phyloP scores from a whole-genome alignment of 1,284 basidiomycete genomes.

The Farysia itapuensis region DNA sequence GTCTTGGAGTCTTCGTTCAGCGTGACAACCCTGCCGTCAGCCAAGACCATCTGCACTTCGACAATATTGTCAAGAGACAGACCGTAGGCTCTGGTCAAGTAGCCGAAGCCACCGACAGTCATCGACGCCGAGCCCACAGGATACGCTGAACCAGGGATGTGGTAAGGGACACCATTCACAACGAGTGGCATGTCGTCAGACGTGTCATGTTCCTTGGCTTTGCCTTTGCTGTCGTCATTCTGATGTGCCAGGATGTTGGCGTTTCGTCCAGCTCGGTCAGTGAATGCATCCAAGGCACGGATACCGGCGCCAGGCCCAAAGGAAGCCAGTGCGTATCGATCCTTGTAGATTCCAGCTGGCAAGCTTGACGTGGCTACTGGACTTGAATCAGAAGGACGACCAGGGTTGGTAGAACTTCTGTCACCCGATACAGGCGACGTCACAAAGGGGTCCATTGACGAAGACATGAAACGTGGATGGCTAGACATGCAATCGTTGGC shows the following conservation, averaged over 20 bases:
- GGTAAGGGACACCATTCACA: constrained; percentile 45
- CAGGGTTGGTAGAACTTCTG: constrained; percentile 16
- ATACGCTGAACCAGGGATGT: constrained; percentile 60
- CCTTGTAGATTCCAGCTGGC: constrained; percentile 39
- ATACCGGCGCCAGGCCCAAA: constrained; percentile 47
- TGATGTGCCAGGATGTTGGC: constrained; percentile 17
- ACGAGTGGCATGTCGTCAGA: constrained; percentile 12
- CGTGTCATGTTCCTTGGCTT: constrained; percentile 8
- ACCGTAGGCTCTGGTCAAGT: constrained; percentile 77
- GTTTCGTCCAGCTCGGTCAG: constrained; percentile 42
- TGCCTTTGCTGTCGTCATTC: constrained; percentile 23
- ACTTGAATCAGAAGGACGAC: constrained; percentile 16
- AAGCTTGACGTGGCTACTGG: constrained; percentile 19
- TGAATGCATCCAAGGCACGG: constrained; percentile 40
- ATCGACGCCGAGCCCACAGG: constrained; percentile 74
- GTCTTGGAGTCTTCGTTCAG: constrained; percentile 40
- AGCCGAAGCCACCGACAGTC: constrained; percentile 85
- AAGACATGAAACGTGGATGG: constrained; percentile 28
- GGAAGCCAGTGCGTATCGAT: constrained; percentile 34
- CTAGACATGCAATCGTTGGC: constrained; percentile 14
- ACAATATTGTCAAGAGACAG: constrained; percentile 61
- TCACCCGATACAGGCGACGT: background rate
- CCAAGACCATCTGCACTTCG: constrained; percentile 54
- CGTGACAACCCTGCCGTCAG: constrained; percentile 48
- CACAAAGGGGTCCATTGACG: constrained; percentile 6